Conservation (phyloP, 169 alveolate species). For the Cryptosporidium parvum region DNA sequence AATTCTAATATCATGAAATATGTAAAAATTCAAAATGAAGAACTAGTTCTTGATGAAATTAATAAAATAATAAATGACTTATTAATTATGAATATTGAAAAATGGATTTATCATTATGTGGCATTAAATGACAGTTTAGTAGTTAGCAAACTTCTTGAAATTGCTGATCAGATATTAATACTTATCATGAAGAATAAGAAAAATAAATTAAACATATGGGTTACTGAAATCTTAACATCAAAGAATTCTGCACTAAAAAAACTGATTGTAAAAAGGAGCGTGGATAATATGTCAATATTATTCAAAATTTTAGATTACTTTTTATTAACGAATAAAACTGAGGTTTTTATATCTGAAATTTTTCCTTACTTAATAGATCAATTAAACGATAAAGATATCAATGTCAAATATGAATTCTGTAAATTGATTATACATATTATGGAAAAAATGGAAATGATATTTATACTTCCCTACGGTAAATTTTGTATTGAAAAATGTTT, state of each 20-base stretch:
- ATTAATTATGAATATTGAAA: constrained; percentile 20
- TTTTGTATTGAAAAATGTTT: constrained; percentile 67
- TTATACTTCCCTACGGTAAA: constrained; percentile 60
- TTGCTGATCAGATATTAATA: background rate
- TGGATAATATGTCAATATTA: constrained; percentile 1
- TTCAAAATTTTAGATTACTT: background rate
- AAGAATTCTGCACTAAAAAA: constrained; percentile 10
- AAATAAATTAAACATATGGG: constrained; percentile 28
- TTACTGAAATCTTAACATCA: constrained; percentile 38
- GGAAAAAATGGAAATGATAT: background rate
- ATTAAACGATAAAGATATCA: constrained; percentile 7
- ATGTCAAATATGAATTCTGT: constrained; percentile 33
- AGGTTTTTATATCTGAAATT: constrained; percentile 42
- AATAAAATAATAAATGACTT: constrained; percentile 17
- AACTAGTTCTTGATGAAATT: background rate
- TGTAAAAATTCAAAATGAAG: background rate
- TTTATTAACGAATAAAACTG: background rate
- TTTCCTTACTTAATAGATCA: constrained; percentile 49
- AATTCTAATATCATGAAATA: constrained; percentile 15
- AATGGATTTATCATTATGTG: constrained; percentile 22
- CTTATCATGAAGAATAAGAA: background rate
- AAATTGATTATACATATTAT: constrained; percentile 1
- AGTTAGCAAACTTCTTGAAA: constrained; percentile 1
- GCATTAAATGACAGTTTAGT: background rate
- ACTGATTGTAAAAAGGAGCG: background rate